Evolutionary conservation across 2,329 filamentous ascomycete genomes (phyloP).

Genomic region (Bipolaris oryzae): DNA sequence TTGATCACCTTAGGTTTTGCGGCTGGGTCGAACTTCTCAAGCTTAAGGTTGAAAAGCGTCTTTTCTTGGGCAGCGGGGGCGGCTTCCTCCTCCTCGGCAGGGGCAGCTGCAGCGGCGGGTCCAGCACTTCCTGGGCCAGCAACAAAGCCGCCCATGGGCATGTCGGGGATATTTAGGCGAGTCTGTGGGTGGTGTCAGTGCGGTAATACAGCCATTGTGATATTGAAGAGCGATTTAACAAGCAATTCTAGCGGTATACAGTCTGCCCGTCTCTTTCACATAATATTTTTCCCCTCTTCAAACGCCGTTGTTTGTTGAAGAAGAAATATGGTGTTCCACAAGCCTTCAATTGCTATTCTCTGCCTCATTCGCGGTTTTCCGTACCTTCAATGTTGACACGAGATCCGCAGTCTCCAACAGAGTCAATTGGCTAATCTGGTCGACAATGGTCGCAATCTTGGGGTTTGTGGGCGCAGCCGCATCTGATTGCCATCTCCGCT

Average conservation of each 20-base stretch:
- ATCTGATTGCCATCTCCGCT: conserved; percentile 87
- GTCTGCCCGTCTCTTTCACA: background rate
- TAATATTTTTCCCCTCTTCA: background rate
- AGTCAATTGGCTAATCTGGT: conserved; percentile 98
- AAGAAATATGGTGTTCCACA: background rate
- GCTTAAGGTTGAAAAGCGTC: conserved; percentile 96
- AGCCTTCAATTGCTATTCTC: background rate
- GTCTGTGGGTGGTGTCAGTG: conserved; percentile 61
- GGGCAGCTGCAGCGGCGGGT: conserved; percentile 66
- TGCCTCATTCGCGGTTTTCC: conserved; percentile 7
- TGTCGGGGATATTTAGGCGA: conserved; percentile 95
- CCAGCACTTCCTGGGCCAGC: conserved; percentile 63
- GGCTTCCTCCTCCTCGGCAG: conserved; percentile 79
- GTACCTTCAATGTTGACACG: conserved; percentile 92
- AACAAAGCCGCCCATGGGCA: conserved; percentile 91
- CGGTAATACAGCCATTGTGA: background rate
- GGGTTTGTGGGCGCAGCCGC: conserved; percentile 71
- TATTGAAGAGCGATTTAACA: background rate
- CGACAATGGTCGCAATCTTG: conserved; percentile 93
- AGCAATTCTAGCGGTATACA: background rate
- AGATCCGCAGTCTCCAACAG: conserved; percentile 96
- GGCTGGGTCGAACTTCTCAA: conserved; percentile 83
- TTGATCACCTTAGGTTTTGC: conserved; percentile 99
- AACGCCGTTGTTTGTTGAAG: background rate
- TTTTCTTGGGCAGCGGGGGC: conserved; percentile 88